Base-by-base conservation (phyloP, 2,329 filamentous ascomycete species). In the Colletotrichum paranaense region DNA sequence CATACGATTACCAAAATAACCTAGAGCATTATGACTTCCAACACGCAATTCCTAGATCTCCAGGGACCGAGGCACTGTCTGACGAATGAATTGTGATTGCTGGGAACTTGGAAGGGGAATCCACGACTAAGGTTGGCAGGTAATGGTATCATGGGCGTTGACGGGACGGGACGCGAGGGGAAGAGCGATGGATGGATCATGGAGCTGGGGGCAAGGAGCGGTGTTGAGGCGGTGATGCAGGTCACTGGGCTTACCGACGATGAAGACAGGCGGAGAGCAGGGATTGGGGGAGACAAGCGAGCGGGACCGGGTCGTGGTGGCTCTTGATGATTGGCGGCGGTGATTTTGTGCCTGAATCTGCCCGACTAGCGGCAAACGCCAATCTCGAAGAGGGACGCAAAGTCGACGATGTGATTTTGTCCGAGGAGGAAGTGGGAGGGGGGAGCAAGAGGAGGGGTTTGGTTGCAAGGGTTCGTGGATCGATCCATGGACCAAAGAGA, bases 151-250 rank as follows among this genome's bases (percentile, higher is more conserved):
- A 58, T 62, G 67, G 49, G 49, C 56, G 46, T 65, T 73, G 46
- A 62, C 71, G 71, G 71, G 62, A 73, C 71, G 71, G 60, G 53
- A 62, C 71, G 67, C n/a, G 62, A 65, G 67, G 30, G 67, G 56
- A 32, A 11, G 5, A 46, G 19, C 11, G 24, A 71, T 71, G 56
- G 8, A 49, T 22, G 42, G 42, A 49, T 49, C 19, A n/a, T 49
- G 42, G 52, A 35, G 55, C 70, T 35, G 56, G 66, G 66, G 60
- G 62, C 60, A 65, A 73, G 67, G 56, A 73, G 71, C 71, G 67
- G 71, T 73, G 71, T 73, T 73, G 67, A 73, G 71, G 67, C 71
- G 71, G 71, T 71, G 71, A 73, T 71, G 71, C 71, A 73, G 32
- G 62, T 73, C 71, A 73, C 60, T 73, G 71, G 67, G 67, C 67